A percentile compares a stretch with the other conserved stretches of the same genome.
These are phyloP conservation scores for Cordyceps tenuipes DNA, from an alignment of 2,329 filamentous ascomycete species.

Conservation along the genomic window DNA sequence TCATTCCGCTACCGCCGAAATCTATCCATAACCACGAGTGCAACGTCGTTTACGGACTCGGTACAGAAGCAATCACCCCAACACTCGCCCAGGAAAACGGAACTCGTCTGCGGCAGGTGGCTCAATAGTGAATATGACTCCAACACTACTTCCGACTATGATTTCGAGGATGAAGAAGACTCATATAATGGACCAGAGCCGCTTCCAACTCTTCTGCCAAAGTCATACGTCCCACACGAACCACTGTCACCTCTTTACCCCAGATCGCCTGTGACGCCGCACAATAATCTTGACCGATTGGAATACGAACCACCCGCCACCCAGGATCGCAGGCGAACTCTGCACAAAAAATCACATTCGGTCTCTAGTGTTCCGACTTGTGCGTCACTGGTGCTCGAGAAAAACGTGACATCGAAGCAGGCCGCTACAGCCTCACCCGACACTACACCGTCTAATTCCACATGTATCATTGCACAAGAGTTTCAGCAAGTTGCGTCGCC, in stretches of 20 bases:
- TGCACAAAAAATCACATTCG: conserved; percentile 20
- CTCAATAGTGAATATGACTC: conserved; percentile 29
- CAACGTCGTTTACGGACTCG: conserved; percentile 28
- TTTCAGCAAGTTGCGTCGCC: background rate
- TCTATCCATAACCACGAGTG: conserved; percentile 27
- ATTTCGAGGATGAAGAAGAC: conserved; percentile 12
- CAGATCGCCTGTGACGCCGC: conserved; percentile 22
- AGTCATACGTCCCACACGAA: conserved; percentile 12
- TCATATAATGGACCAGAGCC: conserved; percentile 11
- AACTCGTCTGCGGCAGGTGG: conserved; percentile 26
- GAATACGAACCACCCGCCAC: background rate
- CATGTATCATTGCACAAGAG: background rate
- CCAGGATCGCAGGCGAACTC: background rate
- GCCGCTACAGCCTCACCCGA: background rate
- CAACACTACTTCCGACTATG: conserved; percentile 7
- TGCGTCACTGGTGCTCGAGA: background rate
- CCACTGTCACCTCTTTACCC: conserved; percentile 20
- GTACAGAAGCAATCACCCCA: conserved; percentile 22
- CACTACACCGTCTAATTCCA: background rate
- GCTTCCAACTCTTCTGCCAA: conserved; percentile 19
- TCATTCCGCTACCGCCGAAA: conserved; percentile 24
- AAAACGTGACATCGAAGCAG: background rate
- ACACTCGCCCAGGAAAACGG: conserved; percentile 14
- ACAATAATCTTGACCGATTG: conserved; percentile 8
- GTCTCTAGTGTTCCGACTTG: conserved; percentile 11